These are phyloP conservation scores for Hylodesmum podocarpum DNA, from an alignment of 306 rosid species.

Conservation along the genomic window DNA sequence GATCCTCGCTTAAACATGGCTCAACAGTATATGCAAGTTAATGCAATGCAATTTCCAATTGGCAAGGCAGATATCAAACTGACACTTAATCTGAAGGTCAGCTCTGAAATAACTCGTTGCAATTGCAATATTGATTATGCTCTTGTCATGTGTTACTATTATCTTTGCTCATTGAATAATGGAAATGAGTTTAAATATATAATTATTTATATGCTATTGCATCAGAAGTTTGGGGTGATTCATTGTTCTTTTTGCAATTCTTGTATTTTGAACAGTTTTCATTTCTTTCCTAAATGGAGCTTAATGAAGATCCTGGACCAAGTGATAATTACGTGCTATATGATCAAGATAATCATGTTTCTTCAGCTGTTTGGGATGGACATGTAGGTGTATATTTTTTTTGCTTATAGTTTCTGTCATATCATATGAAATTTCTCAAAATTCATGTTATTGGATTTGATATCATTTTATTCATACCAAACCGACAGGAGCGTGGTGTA, in stretches of 20 bases:
- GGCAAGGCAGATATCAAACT: constrained; percentile 8
- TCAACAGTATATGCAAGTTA: constrained; percentile 14
- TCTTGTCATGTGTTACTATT: neutral
- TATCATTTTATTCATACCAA: constrained; percentile 2
- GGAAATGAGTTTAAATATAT: neutral
- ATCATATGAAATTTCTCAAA: neutral
- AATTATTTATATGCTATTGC: constrained; percentile 8
- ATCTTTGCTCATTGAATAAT: neutral
- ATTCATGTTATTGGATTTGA: neutral
- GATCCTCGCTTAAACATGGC: constrained; percentile 14
- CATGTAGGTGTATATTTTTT: constrained; percentile 50
- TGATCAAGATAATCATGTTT: constrained; percentile 92
- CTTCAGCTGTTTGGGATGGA: constrained; percentile 97
- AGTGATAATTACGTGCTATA: constrained; percentile 66
- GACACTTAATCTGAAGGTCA: constrained; percentile 28
- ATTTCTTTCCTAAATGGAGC: constrained; percentile 49
- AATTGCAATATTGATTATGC: constrained; percentile 22
- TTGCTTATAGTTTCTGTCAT: neutral
- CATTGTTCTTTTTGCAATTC: neutral
- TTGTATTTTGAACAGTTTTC: constrained; percentile 32
- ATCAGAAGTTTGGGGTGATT: neutral
- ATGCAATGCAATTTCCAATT: neutral
- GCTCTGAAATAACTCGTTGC: neutral
- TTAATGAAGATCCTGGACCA: constrained; percentile 75
- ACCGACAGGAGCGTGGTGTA: constrained; percentile 81